Percentiles rank a stretch among this genome's conserved stretches.
Evolutionary conservation across 2,329 filamentous ascomycete species (phyloP).

Genomic region (Exophiala dermatitidis): DNA sequence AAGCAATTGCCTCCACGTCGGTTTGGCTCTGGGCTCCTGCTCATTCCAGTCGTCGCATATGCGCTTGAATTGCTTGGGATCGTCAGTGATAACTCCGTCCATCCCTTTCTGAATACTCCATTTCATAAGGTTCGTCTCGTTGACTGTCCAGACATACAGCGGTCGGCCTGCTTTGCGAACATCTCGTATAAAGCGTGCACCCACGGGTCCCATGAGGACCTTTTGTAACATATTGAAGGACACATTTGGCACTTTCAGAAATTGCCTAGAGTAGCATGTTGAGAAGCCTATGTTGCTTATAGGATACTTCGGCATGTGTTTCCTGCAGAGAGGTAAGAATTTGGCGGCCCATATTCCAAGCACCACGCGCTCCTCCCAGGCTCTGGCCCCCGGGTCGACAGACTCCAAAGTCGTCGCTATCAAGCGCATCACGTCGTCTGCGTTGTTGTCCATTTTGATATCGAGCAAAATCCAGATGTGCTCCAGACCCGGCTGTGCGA

Average conservation of each 20-base stretch:
- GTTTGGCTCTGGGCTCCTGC: slow-evolving; percentile 11
- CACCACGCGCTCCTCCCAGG: slow-evolving; percentile 68
- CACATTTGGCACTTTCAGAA: slow-evolving; percentile 60
- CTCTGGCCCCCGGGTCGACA: slow-evolving; percentile 41
- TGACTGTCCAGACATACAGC: slow-evolving; percentile 81
- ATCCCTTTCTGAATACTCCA: slow-evolving; percentile 63
- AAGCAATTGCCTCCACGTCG: slow-evolving; percentile 21
- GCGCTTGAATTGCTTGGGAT: slow-evolving; percentile 56
- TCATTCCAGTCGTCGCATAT: slow-evolving; percentile 26
- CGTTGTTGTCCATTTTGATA: slow-evolving; percentile 57
- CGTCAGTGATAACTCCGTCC: slow-evolving; percentile 81
- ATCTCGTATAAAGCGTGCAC: slow-evolving; percentile 58
- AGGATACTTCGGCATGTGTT: slow-evolving; percentile 42
- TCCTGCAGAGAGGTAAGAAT: slow-evolving; percentile 58
- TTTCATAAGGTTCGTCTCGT: slow-evolving; percentile 68
- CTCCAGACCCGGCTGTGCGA: slow-evolving; percentile 58
- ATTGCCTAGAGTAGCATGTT: slow-evolving; percentile 57
- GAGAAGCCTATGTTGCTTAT: slow-evolving; percentile 40
- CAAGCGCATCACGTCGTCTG: slow-evolving; percentile 61
- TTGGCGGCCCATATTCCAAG: slow-evolving; percentile 75
- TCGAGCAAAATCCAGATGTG: slow-evolving; percentile 77
- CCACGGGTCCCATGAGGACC: slow-evolving; percentile 61
- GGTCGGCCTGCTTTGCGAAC: slow-evolving; percentile 50
- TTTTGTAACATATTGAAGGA: slow-evolving; percentile 72
- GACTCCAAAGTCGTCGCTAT: slow-evolving; percentile 58